Evolutionary conservation across 2,329 filamentous ascomycete genomes (phyloP), one percentile per base, ranked within the genome.

Genomic region (Allantophomopsis lycopodina): DNA sequence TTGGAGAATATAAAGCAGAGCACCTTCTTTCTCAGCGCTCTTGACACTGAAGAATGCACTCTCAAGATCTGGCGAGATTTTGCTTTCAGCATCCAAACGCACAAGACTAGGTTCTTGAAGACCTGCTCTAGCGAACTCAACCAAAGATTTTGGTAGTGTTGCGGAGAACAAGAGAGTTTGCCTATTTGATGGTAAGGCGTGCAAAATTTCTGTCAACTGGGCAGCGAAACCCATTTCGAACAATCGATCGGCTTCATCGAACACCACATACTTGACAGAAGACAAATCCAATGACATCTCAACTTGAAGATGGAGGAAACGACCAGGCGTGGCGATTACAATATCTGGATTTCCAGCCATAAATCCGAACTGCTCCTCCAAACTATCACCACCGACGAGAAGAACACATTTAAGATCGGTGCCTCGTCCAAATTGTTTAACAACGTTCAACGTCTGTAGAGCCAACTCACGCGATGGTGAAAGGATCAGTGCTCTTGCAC

Each of bases 221-320:
- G 84, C 79, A 4, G 88, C 87, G 56, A 98, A 98, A 50, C 91
- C 93, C 89, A 98, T 95, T 57, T 98, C 91, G 60, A 98, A 98
- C 15, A 98, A 68, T 40, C 91, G 76, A 68, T 98, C 91, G 1
- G 91, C 91, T 60, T 98, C 91, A 56, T 98, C 91, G 47, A 98
- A 98, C 7, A 98, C 91, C 17, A 94, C 85, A 54, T 98, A 98
- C 50, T 77, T 74, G 44, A 98, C 80, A 4, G 86, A 94, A 1
- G 81, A 86, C n/a, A 98, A 64, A 53, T 95, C 85, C 39, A 98
- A 62, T 8, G 71, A 70, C 93, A 98, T 98, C 57, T 98, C 91
- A 15, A 96, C 89, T 62, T 96, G 93, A 47, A 98, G 63, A 68
- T 98, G 91, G 49, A 98, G 66, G 52, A 98, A 98, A 50, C 91